Evolutionary conservation across 2,329 filamentous ascomycete species (phyloP).

Genomic region (Pleoardoris graminearum): DNA sequence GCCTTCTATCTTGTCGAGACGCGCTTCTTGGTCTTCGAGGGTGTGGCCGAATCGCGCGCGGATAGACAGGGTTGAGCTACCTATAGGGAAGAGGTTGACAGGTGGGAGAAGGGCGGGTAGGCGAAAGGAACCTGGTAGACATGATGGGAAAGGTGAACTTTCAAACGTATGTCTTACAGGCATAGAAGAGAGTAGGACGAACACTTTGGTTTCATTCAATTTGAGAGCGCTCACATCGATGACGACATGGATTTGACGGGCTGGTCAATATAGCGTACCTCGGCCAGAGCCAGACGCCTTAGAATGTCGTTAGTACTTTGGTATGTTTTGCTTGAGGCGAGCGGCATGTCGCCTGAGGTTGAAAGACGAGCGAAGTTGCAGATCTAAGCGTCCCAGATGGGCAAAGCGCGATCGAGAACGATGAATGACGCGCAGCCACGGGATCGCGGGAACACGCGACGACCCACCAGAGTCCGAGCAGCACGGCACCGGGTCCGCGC

Average conservation of each 20-base stretch:
- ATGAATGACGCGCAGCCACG: constrained; percentile 42
- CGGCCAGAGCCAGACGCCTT: too few relatives aligned
- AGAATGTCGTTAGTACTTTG: too few relatives aligned
- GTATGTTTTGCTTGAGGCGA: too few relatives aligned
- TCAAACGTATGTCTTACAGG: too few relatives aligned
- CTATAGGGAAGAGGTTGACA: constrained; percentile 27
- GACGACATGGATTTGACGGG: constrained; percentile 11
- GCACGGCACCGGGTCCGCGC: neutral
- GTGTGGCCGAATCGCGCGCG: constrained; percentile 48
- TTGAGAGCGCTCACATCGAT: constrained; percentile 7
- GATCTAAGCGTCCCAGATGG: constrained; percentile 4
- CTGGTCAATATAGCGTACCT: too few relatives aligned
- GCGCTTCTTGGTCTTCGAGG: constrained; percentile 53
- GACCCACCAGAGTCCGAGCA: constrained; percentile 2
- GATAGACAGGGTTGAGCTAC: constrained; percentile 26
- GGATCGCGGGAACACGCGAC: constrained; percentile 38
- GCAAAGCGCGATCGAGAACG: constrained; percentile 22
- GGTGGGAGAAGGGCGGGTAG: constrained; percentile 12
- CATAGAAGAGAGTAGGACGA: neutral
- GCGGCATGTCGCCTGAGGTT: too few relatives aligned
- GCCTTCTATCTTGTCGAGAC: constrained; percentile 54
- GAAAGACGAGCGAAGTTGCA: too few relatives aligned
- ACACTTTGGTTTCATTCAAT: neutral
- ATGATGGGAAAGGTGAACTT: too few relatives aligned
- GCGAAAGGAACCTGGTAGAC: neutral